A percentile compares a stretch with the other conserved stretches of the same genome.
These are phyloP conservation scores for Heliosperma pusillum DNA, from an alignment of 148 eudicot genomes.

Conservation along the genomic window DNA sequence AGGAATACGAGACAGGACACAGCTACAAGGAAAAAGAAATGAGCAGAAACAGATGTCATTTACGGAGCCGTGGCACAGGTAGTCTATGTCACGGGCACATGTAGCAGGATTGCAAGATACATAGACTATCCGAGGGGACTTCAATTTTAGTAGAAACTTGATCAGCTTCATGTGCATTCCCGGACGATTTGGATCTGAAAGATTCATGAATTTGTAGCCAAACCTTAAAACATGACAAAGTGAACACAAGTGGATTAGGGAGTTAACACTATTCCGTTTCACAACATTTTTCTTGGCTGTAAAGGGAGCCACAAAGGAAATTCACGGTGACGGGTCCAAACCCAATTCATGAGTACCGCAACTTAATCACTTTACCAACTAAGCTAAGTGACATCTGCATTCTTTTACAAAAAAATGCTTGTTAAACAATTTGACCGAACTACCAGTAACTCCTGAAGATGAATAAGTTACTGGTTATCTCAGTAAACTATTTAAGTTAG, in stretches of 20 bases:
- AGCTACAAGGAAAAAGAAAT: not conserved
- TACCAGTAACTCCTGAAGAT: not conserved
- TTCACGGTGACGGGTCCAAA: too few species aligned
- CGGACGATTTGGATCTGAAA: slow-evolving; percentile 96
- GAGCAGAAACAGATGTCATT: slow-evolving; percentile 18
- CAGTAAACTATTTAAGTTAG: too few species aligned
- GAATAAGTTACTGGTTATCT: not conserved
- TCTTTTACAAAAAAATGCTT: too few species aligned
- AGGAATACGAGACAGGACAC: not conserved
- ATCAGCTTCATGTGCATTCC: slow-evolving; percentile 98
- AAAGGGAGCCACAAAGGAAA: too few species aligned
- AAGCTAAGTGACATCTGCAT: too few species aligned
- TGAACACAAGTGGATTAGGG: not conserved
- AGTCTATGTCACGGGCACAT: slow-evolving; percentile 96
- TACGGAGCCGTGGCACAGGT: slow-evolving; percentile 94
- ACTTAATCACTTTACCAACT: too few species aligned
- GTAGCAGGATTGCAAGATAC: slow-evolving; percentile 98
- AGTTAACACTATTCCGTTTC: not conserved
- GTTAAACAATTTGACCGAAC: too few species aligned
- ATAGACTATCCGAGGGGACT: slow-evolving; percentile 64
- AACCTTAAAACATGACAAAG: not conserved
- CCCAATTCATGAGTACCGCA: too few species aligned
- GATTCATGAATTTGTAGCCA: not conserved
- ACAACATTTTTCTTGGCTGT: not conserved
- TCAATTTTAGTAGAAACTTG: slow-evolving; percentile 68